These are phyloP conservation scores for Leptographium galeiforme DNA, from an alignment of 2,329 filamentous ascomycete genomes.

Conservation along the genomic window DNA sequence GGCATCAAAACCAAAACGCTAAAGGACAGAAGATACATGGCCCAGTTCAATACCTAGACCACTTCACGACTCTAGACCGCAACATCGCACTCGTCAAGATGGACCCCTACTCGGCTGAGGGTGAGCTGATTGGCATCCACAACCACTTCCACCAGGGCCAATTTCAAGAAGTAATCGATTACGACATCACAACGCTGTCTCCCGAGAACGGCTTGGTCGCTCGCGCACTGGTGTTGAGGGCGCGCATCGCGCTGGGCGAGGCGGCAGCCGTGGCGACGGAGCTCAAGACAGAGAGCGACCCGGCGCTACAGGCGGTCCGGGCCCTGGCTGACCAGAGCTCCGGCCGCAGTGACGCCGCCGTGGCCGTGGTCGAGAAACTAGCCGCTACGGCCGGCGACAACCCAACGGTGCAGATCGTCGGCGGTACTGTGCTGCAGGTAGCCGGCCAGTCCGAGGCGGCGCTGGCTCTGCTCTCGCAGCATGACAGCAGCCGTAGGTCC, in stretches of 20 bases:
- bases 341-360: conserved; percentile 49
- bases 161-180: conserved; percentile 76
- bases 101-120: conserved; percentile 59
- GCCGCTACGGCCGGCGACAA: conserved; percentile 58
- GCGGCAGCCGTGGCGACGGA: conserved; percentile 58
- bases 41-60: no score
- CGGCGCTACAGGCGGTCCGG: conserved; percentile 64
- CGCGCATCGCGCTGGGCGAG: conserved; percentile 72
- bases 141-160: conserved; percentile 67
- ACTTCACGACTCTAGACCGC: no score
- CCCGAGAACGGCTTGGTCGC: conserved; percentile 64
- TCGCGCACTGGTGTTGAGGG: conserved; percentile 65
- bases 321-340: conserved; percentile 56
- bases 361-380: conserved; percentile 52
- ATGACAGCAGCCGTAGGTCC: conserved; percentile 68
- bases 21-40: no score
- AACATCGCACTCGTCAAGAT: conserved; percentile 15
- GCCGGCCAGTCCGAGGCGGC: conserved; percentile 78
- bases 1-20: no score
- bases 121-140: conserved; percentile 59
- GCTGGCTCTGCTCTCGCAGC: conserved; percentile 61
- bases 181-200: conserved; percentile 68
- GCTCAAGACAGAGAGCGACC: conserved; percentile 46
- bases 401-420: conserved; percentile 64
- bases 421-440: conserved; percentile 68